Evolutionary conservation across 495 filamentous ascomycete genomes (phyloP).

Genomic region (Penicillium flavigenum): DNA sequence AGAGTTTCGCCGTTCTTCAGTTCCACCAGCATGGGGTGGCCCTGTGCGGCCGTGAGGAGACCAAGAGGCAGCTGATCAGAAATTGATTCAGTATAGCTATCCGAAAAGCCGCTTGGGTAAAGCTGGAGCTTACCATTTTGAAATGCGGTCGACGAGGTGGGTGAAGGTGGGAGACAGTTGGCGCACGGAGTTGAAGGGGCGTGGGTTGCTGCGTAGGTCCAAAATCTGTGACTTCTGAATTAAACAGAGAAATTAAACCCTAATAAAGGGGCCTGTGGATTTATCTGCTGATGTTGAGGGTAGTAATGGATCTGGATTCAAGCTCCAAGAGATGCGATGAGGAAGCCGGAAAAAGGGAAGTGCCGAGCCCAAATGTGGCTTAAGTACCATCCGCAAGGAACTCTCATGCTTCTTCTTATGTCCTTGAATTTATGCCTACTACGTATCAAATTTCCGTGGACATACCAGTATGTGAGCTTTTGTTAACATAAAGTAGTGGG

Average conservation of each 20-base stretch:
- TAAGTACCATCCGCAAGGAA: neutral
- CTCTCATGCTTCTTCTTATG: neutral
- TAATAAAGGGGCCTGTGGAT: conserved; percentile 6
- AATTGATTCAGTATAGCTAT: conserved; percentile 6
- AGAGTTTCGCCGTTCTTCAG: conserved; percentile 98
- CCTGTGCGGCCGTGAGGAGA: conserved; percentile 90
- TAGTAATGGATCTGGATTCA: conserved; percentile 17
- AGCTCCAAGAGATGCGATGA: conserved; percentile 37
- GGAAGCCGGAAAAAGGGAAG: conserved; percentile 36
- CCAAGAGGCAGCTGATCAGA: conserved; percentile 76
- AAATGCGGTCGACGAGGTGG: conserved; percentile 25
- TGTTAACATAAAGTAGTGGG: neutral
- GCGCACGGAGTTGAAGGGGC: conserved; percentile 9
- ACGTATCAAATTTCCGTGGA: neutral
- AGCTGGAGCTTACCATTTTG: conserved; percentile 24
- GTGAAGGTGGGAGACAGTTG: conserved; percentile 19
- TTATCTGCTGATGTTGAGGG: conserved; percentile 22
- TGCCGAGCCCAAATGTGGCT: conserved; percentile 24
- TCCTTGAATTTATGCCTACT: neutral
- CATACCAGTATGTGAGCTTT: neutral
- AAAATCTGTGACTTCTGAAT: neutral
- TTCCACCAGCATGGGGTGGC: conserved; percentile 98
- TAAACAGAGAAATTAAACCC: neutral
- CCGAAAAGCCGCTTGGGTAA: neutral
- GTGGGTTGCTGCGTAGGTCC: conserved; percentile 9